Evolutionary conservation across 2,329 filamentous ascomycete species (phyloP).

Genomic region (Lasiodiplodia gonubiensis): DNA sequence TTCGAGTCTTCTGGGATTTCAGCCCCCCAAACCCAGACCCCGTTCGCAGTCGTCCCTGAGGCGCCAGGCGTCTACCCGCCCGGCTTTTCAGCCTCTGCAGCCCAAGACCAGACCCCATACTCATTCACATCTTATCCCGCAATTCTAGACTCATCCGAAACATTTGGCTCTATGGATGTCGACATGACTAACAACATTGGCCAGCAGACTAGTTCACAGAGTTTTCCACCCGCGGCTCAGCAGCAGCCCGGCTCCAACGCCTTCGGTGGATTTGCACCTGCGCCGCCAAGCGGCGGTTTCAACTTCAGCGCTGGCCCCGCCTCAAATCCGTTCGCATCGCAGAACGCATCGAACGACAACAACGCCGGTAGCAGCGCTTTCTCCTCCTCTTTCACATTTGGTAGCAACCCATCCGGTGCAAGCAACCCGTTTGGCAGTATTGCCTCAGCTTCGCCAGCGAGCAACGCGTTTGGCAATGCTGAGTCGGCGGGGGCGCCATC

Average conservation of each 20-base stretch:
- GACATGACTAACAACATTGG: neutral
- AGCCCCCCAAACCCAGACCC: too few relatives aligned
- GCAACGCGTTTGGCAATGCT: neutral
- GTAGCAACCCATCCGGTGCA: conserved; percentile 8
- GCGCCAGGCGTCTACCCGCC: too few relatives aligned
- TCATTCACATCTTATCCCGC: too few relatives aligned
- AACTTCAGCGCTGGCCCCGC: conserved; percentile 35
- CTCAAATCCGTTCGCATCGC: conserved; percentile 26
- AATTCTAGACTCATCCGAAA: too few relatives aligned
- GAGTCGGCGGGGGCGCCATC: neutral
- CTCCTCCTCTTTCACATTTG: conserved; percentile 36
- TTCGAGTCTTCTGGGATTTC: too few relatives aligned
- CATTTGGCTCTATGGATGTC: neutral
- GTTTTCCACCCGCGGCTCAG: conserved; percentile 19
- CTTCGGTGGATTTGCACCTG: conserved; percentile 3
- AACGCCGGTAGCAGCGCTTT: conserved; percentile 32
- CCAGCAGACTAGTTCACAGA: neutral
- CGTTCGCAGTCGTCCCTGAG: too few relatives aligned
- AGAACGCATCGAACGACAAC: conserved; percentile 38
- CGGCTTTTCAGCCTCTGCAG: too few relatives aligned
- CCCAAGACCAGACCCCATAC: too few relatives aligned
- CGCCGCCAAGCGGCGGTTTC: conserved; percentile 31
- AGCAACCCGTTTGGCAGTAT: neutral
- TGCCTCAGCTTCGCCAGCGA: neutral
- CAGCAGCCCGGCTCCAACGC: conserved; percentile 4